Evolutionary conservation across 1,139 yeast species (phyloP), one percentile per base, ranked within the genome.

Genomic region (Saccharomyces hybrid): DNA sequence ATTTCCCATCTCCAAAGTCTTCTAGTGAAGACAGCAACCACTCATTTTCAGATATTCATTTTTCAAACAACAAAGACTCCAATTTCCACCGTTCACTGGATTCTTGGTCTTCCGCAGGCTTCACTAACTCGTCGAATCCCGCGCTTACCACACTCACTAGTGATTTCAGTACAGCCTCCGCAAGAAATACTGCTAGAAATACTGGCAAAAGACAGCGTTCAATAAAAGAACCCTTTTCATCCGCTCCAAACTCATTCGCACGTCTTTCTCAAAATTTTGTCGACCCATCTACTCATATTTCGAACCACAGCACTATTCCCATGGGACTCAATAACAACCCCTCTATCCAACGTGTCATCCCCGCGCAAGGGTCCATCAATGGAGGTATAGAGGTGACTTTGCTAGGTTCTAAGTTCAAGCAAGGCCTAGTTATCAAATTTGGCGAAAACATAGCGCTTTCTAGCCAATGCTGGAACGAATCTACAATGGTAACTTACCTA

Each of bases 341-440:
- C 1, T 72, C 79, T 0, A 84, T 89, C 56, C 91, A 88, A 68
- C 78, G 96, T 59, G 86, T 93, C 13, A 90, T 93, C 56, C 99
- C 99, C 0, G 86, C 95, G 0, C 95, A 88, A 70, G 99, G 99
- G 1, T 95, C 97, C 7, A 79, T 89, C 16, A 80, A 96, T 62
- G 99, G 99, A 59, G 99, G 99, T 49, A 86, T 90, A 47, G 99
- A 93, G 68, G 88, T 93, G 6, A 93, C 98, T 0, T 74, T 93
- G 50, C 75, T 93, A 48, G 99, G 99, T 3, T 79, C 83, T 54
- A 88, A 90, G 59, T 91, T 93, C 75, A 82, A 84, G 56, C 87
- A 88, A 13, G 96, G 95, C 1, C 75, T 90, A 59, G 75, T 78
- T 41, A 96, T 91, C 23, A 85, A 86, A 68, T 93, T 93, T 72